A percentile compares a stretch with the other conserved stretches of the same genome.
These are phyloP conservation scores for Dactylellina leptospora DNA, from an alignment of 2,329 filamentous ascomycete species.

Conservation along the genomic window DNA sequence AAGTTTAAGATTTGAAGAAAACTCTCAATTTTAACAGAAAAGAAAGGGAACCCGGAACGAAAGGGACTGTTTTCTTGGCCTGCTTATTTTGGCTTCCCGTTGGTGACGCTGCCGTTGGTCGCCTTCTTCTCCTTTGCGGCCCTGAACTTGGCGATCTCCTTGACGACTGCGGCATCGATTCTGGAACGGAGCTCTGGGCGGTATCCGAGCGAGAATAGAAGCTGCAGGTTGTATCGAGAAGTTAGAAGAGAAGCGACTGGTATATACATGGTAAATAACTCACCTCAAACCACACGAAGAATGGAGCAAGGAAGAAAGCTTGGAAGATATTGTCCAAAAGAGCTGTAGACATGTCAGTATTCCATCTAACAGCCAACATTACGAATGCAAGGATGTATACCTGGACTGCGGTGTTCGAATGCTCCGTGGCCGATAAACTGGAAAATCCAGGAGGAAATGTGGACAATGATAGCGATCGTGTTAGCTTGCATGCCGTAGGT, in stretches of 20 bases:
- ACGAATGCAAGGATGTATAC: conserved; percentile 14
- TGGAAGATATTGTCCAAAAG: conserved; percentile 91
- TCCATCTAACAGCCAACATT: background rate
- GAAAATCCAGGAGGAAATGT: conserved; percentile 80
- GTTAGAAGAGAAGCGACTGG: background rate
- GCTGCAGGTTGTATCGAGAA: background rate
- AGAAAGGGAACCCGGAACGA: too few species aligned
- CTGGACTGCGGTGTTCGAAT: conserved; percentile 87
- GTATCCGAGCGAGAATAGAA: conserved; percentile 89
- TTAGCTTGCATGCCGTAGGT: conserved; percentile 70
- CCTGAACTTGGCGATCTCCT: conserved; percentile 80
- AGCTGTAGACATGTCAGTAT: conserved; percentile 59
- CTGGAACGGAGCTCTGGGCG: conserved; percentile 83
- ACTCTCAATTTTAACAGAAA: background rate
- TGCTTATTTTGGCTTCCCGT: conserved; percentile 42
- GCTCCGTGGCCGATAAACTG: conserved; percentile 92
- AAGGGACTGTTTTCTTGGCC: background rate
- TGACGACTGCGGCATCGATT: conserved; percentile 77
- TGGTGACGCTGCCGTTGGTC: conserved; percentile 43
- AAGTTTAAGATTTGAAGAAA: background rate
- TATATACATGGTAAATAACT: background rate
- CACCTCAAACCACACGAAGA: conserved; percentile 94
- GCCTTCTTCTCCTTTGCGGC: conserved; percentile 65
- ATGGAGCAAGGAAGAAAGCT: conserved; percentile 88
- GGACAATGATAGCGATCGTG: conserved; percentile 73